Evolutionary conservation across 768 basidiomycete species (phyloP), one percentile per base, ranked within the genome.

Genomic region (Kwoniella europaea): DNA sequence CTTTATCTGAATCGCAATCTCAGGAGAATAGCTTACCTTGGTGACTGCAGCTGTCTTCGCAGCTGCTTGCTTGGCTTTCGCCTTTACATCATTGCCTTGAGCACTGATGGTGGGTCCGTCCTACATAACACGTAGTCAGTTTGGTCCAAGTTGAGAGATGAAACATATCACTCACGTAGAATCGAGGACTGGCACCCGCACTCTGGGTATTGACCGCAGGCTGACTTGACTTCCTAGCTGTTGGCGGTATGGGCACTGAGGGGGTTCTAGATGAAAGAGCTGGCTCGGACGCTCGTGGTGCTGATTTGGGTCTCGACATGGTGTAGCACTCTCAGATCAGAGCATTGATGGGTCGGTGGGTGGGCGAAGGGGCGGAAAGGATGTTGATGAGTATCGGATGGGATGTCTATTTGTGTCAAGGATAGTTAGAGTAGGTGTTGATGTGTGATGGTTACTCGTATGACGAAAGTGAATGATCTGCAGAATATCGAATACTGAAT

Each of bases 61-160:
- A 10, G 79, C 76, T 16, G 65, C 72, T 7, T 20, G 63, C 50
- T 76, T 76, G 12, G 76, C 74, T 55, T 72, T 59, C 3, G 44
- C 69, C 22, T 65, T 70, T 6, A 57, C 67, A 52, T 78, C 76
- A 61, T 69, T 55, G 10, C 22, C 50, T 52, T 68, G 64, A n/a
- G 63, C 56, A 44, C 54, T 41, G 6, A 81, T 73, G 55, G 79
- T 79, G 3, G 77, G 77, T 16, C 79, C 79, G 65, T 81, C 71
- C 79, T 81, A 53, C 18, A 60, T 6, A 12, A 44, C n/a, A 46
- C 58, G 18, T 41, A n/a, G 41, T 62, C 35, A 60, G 53, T 54
- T 22, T 10, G 29, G 29, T 68, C 46, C 70, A 72, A 15, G 42
- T 35, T 22, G 15, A 4, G 16, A 41, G 15, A 10, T 27, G 15